Conservation (phyloP, 345 rosid genomes). For the Linum trigynum region DNA sequence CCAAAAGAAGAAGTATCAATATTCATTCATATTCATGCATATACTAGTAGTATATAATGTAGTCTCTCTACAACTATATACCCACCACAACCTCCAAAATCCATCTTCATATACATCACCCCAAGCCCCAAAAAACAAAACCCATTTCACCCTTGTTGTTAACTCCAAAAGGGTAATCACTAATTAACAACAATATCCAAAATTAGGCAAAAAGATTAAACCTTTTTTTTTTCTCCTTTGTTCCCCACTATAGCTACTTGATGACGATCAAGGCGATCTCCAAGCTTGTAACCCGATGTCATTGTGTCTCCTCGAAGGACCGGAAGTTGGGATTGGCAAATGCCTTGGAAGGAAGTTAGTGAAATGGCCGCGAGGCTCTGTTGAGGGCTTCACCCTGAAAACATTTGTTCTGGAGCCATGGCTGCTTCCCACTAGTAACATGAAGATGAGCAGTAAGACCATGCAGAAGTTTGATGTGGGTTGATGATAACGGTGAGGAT, state of each 20-base stretch:
- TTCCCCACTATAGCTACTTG: background rate
- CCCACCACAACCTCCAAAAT: background rate
- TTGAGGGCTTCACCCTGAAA: background rate
- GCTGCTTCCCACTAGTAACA: background rate
- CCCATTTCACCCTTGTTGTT: background rate
- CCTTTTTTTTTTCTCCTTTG: background rate
- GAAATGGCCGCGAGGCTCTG: background rate
- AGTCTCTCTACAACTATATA: background rate
- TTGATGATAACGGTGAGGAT: background rate
- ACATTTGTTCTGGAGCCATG: background rate
- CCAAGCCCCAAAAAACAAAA: background rate
- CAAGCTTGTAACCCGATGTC: conserved; percentile 6
- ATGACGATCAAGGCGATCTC: conserved; percentile 6
- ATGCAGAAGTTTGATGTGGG: background rate
- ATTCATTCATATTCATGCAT: background rate
- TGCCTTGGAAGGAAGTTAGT: conserved; percentile 1
- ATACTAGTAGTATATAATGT: too few species aligned
- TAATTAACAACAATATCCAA: background rate
- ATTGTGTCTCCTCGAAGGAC: conserved; percentile 7
- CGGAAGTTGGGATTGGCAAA: conserved; percentile 5
- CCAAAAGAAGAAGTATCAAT: background rate
- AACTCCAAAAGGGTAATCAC: background rate
- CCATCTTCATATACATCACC: background rate
- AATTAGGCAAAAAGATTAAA: background rate
- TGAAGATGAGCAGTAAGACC: background rate